Conservation (phyloP, 1,139 yeast genomes). For the Kluyveromyces sp. region DNA sequence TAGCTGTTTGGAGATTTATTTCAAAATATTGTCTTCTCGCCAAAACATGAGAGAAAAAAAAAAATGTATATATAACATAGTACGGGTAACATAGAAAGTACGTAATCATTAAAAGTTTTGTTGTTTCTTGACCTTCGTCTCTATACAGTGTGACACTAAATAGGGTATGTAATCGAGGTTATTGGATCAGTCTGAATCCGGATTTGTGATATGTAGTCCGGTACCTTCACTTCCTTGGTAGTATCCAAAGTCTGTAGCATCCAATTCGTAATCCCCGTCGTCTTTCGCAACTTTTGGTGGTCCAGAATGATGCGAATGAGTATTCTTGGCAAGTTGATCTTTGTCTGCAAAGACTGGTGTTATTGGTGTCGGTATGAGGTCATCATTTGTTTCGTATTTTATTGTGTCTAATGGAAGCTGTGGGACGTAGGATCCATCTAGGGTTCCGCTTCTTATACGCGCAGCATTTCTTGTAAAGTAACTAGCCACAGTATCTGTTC, state of each 20-base stretch:
- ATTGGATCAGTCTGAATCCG: slow-evolving; percentile 18
- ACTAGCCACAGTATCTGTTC: slow-evolving; percentile 27
- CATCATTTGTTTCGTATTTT: background rate
- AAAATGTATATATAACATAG: background rate
- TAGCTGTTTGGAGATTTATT: background rate
- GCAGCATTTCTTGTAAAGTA: slow-evolving; percentile 27
- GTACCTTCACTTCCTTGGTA: slow-evolving; percentile 9
- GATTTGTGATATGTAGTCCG: slow-evolving; percentile 26
- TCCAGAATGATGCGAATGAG: background rate
- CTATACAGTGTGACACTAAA: too few species aligned
- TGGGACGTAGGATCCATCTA: slow-evolving; percentile 14
- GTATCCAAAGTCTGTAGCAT: slow-evolving; percentile 13
- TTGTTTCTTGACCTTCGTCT: slow-evolving; percentile 4
- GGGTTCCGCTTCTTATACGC: slow-evolving; percentile 22
- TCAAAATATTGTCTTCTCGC: background rate
- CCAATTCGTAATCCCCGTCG: slow-evolving; percentile 13
- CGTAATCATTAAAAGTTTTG: background rate
- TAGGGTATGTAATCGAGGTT: background rate
- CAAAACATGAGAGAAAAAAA: background rate
- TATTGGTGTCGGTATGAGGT: background rate
- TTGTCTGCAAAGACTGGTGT: background rate
- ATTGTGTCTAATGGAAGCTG: slow-evolving; percentile 1
- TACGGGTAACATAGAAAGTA: background rate
- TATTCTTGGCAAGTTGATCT: background rate
- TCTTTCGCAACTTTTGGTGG: background rate